Evolutionary conservation across 176 grass and related monocot genomes (phyloP), one percentile per base, ranked within the genome.

Genomic region (Areca catechu): DNA sequence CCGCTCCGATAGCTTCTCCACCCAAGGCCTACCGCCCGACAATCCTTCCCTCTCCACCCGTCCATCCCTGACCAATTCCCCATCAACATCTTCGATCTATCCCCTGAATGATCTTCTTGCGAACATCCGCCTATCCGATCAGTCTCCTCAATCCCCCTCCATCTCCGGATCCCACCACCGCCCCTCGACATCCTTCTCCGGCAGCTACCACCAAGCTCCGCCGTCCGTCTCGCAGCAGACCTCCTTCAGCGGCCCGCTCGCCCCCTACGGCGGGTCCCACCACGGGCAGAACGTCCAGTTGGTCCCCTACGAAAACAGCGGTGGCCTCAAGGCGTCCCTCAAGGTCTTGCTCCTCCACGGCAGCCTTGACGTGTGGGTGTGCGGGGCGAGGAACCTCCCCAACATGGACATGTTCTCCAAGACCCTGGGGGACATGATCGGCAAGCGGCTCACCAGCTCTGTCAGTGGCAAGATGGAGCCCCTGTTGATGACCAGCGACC

Each of bases 361-460:
- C 60, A 89, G 14, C 73, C 75, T 95, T 16, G 82, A 89, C 50
- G 79, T 95, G 30, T 83, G 82, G 67, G 80, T 89, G 73, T 37
- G 56, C 49, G 79, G 75, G 17, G 90, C 90, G 2, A 79, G 23
- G 52, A 80, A 60, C 58, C 74, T 95, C 24, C 90, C 90, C 14
- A 95, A 95, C 76, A 81, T 84, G 63, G 90, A 95, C 62, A 76
- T 86, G 69, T 89, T 95, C 73, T 83, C 81, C 22, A 95, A 86
- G 85, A 81, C 54, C 4, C 7, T 95, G 0, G 60, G 47, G 16
- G 86, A 95, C 2, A 20, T 89, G 53, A 56, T 86, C 19, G 74
- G 77, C 14, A 57, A 63, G 0, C 78, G 78, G 51, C 55, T 89
- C 51, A 76, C 60, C 58, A 5, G 77, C 50, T 49, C 72, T 1